Evolutionary conservation across 768 basidiomycete genomes (phyloP).

Genomic region (Mycena floridula): DNA sequence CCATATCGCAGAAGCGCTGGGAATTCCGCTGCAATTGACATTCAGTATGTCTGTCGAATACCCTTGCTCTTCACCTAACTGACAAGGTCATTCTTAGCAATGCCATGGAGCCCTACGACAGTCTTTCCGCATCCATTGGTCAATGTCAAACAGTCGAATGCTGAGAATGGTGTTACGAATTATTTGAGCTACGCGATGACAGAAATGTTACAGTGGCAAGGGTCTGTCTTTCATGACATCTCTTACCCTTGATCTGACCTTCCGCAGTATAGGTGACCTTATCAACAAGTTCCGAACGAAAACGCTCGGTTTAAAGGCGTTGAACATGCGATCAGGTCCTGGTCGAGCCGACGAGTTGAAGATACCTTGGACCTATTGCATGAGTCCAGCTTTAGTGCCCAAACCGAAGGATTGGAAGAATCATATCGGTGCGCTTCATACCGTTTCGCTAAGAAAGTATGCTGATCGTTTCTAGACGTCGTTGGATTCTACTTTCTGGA

Average conservation of each 20-base stretch:
- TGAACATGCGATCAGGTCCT: slow-evolving; percentile 44
- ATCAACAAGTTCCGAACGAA: slow-evolving; percentile 50
- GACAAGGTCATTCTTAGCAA: slow-evolving; percentile 30
- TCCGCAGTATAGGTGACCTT: slow-evolving; percentile 46
- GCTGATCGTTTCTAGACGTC: slow-evolving; percentile 33
- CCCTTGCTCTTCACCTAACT: neutral
- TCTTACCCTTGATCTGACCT: neutral
- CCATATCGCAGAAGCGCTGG: slow-evolving; percentile 60
- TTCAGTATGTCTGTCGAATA: slow-evolving; percentile 47
- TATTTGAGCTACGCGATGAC: slow-evolving; percentile 54
- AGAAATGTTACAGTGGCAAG: slow-evolving; percentile 56
- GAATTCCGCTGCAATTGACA: slow-evolving; percentile 47
- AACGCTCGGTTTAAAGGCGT: slow-evolving; percentile 40
- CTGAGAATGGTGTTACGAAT: slow-evolving; percentile 46
- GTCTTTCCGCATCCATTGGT: slow-evolving; percentile 61
- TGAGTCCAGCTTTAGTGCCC: slow-evolving; percentile 51
- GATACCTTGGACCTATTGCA: slow-evolving; percentile 60
- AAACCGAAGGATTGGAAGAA: slow-evolving; percentile 61
- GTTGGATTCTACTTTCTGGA: slow-evolving; percentile 62
- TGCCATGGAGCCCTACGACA: slow-evolving; percentile 58
- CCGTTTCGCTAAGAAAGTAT: neutral
- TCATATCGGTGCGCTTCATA: slow-evolving; percentile 39
- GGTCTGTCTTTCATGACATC: slow-evolving; percentile 30
- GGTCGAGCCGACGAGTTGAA: slow-evolving; percentile 45
- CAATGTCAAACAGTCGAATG: slow-evolving; percentile 49